phyloP scores from a whole-genome alignment of 441 rosid species.

The Corymbia calophylla region DNA sequence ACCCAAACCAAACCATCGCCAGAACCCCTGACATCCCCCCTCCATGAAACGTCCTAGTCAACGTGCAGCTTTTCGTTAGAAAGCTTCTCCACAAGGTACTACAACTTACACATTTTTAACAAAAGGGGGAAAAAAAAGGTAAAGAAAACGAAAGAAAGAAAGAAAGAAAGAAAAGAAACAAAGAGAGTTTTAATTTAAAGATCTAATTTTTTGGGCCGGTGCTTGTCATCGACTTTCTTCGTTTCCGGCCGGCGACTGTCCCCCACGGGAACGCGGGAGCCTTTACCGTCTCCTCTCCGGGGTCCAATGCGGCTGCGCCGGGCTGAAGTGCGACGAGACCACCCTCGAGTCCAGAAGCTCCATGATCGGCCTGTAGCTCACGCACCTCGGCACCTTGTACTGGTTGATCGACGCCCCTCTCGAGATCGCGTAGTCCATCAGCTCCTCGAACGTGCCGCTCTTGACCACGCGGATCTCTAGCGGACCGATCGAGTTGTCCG shows the following conservation, averaged over 20 bases:
- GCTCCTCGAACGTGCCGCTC: conserved; percentile 86
- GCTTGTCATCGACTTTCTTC: conserved; percentile 11
- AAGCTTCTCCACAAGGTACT: neutral
- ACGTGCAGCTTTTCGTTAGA: conserved; percentile 1
- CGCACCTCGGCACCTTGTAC: conserved; percentile 92
- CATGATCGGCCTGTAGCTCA: conserved; percentile 75
- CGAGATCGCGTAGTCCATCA: conserved; percentile 91
- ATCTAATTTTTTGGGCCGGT: neutral
- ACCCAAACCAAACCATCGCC: neutral
- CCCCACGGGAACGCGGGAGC: too few species aligned
- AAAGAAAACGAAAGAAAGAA: neutral
- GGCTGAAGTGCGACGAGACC: conserved; percentile 60
- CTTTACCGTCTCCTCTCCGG: conserved; percentile 46
- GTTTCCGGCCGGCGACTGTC: conserved; percentile 2
- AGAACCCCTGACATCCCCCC: conserved; percentile 7
- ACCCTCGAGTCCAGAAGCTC: conserved; percentile 82
- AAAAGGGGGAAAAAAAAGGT: neutral
- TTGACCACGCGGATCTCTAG: conserved; percentile 74
- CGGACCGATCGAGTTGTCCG: conserved; percentile 75
- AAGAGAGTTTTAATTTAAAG: neutral
- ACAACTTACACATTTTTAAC: neutral
- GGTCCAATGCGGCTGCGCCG: conserved; percentile 64
- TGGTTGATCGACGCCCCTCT: conserved; percentile 93
- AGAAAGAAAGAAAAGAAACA: neutral
- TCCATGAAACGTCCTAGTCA: conserved; percentile 23